These are phyloP conservation scores for Actinomucor elegans DNA, from an alignment of 371 early-diverging fungal genomes.

Conservation along the genomic window DNA sequence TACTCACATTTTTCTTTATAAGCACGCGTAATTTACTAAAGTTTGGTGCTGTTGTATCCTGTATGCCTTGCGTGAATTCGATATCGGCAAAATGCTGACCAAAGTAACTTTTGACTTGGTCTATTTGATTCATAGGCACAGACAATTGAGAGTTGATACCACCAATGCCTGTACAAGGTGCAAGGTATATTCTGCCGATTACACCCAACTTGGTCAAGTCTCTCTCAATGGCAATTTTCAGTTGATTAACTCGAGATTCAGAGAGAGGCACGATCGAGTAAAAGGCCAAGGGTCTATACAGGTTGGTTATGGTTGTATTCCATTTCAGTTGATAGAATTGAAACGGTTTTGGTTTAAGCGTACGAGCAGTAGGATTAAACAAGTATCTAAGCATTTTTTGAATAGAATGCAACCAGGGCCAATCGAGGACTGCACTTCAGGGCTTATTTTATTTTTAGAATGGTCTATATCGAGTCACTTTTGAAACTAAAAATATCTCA, in stretches of 20 bases:
- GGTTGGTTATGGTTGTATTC: no score
- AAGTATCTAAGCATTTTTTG: no score
- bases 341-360: no score
- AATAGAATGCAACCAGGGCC: no score
- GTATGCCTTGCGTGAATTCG: slow-evolving; percentile 65
- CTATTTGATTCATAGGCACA: slow-evolving; percentile 51
- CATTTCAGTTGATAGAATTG: no score
- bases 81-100: slow-evolving; percentile 23
- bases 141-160: slow-evolving; percentile 82
- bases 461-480: no score
- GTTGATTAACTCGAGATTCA: slow-evolving; percentile 6
- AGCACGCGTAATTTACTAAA: slow-evolving; percentile 69
- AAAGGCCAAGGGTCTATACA: slow-evolving; percentile 35
- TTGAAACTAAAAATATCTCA: no score
- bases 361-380: no score
- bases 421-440: no score
- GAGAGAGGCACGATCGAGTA: slow-evolving; percentile 28
- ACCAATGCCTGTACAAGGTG: slow-evolving; percentile 47
- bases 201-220: slow-evolving; percentile 48
- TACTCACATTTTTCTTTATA: slow-evolving; percentile 55
- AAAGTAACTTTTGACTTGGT: slow-evolving; percentile 42
- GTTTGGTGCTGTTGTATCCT: slow-evolving; percentile 47
- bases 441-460: no score
- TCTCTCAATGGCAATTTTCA: slow-evolving; percentile 20
- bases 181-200: slow-evolving; percentile 72